phyloP scores from a whole-genome alignment of 441 rosid species.

The Erodium moschatum region DNA sequence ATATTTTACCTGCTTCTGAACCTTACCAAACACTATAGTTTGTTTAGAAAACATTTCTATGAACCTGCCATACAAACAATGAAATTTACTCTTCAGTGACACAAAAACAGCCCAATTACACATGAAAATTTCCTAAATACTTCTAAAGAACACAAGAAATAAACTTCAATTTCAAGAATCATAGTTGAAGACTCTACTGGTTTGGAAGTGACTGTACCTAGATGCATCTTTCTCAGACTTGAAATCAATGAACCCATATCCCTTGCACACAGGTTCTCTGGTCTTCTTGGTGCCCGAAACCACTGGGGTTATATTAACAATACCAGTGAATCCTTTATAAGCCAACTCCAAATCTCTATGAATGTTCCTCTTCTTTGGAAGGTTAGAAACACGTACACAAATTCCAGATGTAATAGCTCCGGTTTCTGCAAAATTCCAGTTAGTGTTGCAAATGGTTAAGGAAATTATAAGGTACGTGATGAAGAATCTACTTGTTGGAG shows the following conservation, averaged over 20 bases:
- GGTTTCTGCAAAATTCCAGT: slow-evolving; percentile 26
- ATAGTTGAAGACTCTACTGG: background rate
- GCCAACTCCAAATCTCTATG: slow-evolving; percentile 67
- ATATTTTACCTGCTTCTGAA: slow-evolving; percentile 63
- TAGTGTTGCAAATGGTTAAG: no score
- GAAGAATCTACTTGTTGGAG: no score
- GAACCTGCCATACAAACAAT: slow-evolving; percentile 41
- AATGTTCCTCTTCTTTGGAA: slow-evolving; percentile 86
- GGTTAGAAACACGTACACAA: slow-evolving; percentile 49
- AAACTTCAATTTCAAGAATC: background rate
- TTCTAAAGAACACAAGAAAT: background rate
- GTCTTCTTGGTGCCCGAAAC: slow-evolving; percentile 79
- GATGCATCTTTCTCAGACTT: slow-evolving; percentile 48
- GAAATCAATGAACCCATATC: slow-evolving; percentile 67
- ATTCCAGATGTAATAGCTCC: slow-evolving; percentile 38
- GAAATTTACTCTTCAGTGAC: slow-evolving; percentile 1
- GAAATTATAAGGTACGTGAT: no score
- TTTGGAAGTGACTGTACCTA: slow-evolving; percentile 36
- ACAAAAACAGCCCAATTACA: background rate
- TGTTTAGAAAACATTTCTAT: slow-evolving; percentile 43
- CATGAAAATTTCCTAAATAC: background rate
- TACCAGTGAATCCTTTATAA: slow-evolving; percentile 51
- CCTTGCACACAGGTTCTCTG: slow-evolving; percentile 75
- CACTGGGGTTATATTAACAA: slow-evolving; percentile 48
- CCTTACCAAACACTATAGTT: slow-evolving; percentile 53